A percentile compares a stretch with the other conserved stretches of the same genome.
Evolutionary conservation across 169 alveolate genomes (phyloP).

Genomic region (Cryptosporidium muris): DNA sequence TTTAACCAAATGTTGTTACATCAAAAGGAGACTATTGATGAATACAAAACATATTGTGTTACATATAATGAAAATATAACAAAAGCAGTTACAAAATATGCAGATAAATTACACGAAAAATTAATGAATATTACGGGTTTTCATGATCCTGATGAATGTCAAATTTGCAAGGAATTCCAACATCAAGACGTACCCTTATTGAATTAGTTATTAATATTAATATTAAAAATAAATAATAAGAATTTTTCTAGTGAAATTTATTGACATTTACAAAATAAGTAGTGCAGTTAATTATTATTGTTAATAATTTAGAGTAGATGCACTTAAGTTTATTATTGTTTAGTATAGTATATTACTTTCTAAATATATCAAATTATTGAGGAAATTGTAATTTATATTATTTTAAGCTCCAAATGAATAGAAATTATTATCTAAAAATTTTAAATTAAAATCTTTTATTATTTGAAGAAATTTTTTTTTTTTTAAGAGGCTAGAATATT

Average conservation of each 20-base stretch:
- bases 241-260: neutral
- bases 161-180: conserved; percentile 52
- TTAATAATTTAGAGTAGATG: too few species aligned
- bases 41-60: neutral
- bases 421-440: too few species aligned
- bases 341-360: too few species aligned
- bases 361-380: neutral
- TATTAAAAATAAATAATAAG: neutral
- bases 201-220: conserved; percentile 4
- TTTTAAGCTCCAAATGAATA: neutral
- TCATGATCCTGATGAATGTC: conserved; percentile 61
- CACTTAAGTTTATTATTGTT: too few species aligned
- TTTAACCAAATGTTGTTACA: neutral
- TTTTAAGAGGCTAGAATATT: neutral
- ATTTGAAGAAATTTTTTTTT: neutral
- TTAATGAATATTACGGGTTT: conserved; percentile 47
- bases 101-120: conserved; percentile 15
- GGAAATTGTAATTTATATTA: neutral
- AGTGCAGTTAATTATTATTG: too few species aligned
- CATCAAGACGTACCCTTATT: conserved; percentile 58
- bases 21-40: conserved; percentile 24
- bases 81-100: conserved; percentile 12
- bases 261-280: neutral
- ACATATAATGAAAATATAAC: conserved; percentile 3
- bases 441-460: too few species aligned